These are phyloP conservation scores for Rhodotorula sp. DNA, from an alignment of 1,284 basidiomycete species.

Conservation along the genomic window DNA sequence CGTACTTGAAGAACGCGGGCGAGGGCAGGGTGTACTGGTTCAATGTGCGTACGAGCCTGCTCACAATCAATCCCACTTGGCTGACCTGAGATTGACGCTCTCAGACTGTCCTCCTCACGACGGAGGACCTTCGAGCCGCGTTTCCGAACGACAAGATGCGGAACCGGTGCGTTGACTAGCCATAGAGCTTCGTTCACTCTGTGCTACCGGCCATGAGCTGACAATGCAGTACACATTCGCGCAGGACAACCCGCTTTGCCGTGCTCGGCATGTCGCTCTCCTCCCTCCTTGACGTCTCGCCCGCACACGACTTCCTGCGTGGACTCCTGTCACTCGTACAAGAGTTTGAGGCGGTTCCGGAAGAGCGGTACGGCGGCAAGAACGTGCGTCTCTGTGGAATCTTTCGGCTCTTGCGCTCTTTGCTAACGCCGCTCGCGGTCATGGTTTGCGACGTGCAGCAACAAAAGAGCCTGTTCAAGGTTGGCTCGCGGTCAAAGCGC, in stretches of 20 bases:
- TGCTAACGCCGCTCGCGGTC: background rate
- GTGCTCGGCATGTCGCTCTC: slow-evolving; percentile 81
- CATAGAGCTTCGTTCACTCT: background rate
- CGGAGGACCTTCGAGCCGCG: slow-evolving; percentile 67
- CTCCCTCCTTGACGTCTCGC: slow-evolving; percentile 69
- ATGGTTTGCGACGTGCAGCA: background rate
- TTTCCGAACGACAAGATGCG: slow-evolving; percentile 74
- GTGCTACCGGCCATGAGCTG: background rate
- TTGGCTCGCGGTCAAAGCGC: slow-evolving; percentile 12
- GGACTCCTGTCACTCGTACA: slow-evolving; percentile 67
- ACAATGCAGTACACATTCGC: background rate
- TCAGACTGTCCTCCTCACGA: slow-evolving; percentile 70
- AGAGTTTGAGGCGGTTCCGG: slow-evolving; percentile 75
- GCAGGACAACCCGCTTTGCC: slow-evolving; percentile 72
- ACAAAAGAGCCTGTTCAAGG: slow-evolving; percentile 29
- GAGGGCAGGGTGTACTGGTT: slow-evolving; percentile 81
- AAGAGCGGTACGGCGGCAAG: slow-evolving; percentile 76
- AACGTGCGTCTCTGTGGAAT: slow-evolving; percentile 58
- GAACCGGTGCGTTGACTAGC: slow-evolving; percentile 61
- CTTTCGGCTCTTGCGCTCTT: background rate
- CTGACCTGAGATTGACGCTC: background rate
- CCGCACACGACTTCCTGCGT: slow-evolving; percentile 72
- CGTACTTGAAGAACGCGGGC: slow-evolving; percentile 76
- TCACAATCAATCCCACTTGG: too few relatives aligned
- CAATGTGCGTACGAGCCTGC: slow-evolving; percentile 52